These are phyloP conservation scores for Glycine latifolia DNA, from an alignment of 306 rosid species.

Conservation along the genomic window DNA sequence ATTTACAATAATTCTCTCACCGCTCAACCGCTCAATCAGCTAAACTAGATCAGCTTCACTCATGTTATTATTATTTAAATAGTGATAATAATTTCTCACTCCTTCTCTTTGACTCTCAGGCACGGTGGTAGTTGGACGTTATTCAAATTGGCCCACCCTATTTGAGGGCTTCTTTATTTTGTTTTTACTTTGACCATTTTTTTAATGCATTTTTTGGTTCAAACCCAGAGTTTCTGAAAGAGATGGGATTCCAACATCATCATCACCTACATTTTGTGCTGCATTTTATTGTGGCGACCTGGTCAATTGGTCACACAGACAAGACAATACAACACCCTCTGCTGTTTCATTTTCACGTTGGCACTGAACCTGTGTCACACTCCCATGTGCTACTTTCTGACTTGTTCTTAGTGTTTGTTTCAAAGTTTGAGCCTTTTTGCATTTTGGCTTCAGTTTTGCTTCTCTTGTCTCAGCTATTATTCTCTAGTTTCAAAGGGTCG, in stretches of 20 bases:
- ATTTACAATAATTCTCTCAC: no score
- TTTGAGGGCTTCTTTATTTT: neutral
- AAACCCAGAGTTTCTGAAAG: slow-evolving; percentile 40
- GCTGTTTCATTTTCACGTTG: slow-evolving; percentile 27
- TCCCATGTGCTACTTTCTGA: slow-evolving; percentile 8
- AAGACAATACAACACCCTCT: neutral
- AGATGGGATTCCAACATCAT: slow-evolving; percentile 47
- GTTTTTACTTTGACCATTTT: neutral
- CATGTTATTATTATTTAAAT: no score
- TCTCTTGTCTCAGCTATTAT: slow-evolving; percentile 13
- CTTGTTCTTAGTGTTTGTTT: slow-evolving; percentile 15
- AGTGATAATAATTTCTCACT: no score
- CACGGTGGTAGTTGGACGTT: slow-evolving; percentile 4
- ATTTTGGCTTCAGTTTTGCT: neutral
- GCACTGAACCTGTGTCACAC: slow-evolving; percentile 1
- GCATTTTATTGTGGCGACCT: slow-evolving; percentile 48
- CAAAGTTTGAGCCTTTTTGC: slow-evolving; percentile 29
- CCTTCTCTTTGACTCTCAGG: no score
- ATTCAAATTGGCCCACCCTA: slow-evolving; percentile 44
- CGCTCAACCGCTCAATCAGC: no score
- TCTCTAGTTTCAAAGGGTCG: slow-evolving; percentile 1
- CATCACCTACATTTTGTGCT: slow-evolving; percentile 18
- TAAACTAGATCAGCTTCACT: no score
- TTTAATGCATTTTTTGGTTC: slow-evolving; percentile 10
- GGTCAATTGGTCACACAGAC: slow-evolving; percentile 46